Conservation (phyloP, 192 early-diverging fungal genomes). For the Spizellomyces sp. region DNA sequence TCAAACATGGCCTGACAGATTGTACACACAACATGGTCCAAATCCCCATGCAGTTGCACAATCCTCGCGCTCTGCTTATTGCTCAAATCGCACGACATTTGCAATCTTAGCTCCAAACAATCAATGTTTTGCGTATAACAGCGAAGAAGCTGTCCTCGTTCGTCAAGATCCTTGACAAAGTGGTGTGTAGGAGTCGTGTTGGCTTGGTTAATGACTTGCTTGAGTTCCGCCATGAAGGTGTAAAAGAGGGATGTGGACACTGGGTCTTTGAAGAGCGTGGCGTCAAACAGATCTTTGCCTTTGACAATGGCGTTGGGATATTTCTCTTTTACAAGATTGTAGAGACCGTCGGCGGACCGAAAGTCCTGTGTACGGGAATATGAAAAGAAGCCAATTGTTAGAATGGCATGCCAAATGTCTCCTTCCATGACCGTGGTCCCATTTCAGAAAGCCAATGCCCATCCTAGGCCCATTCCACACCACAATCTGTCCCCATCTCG, state of each 20-base stretch:
- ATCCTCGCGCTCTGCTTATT: slow-evolving; percentile 64
- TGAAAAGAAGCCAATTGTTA: slow-evolving; percentile 2
- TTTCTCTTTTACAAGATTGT: slow-evolving; percentile 76
- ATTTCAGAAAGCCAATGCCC: too few relatives aligned
- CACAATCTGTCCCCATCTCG: too few relatives aligned
- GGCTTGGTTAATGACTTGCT: slow-evolving; percentile 71
- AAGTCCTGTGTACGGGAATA: slow-evolving; percentile 67
- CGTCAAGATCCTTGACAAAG: slow-evolving; percentile 79
- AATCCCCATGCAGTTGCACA: slow-evolving; percentile 91
- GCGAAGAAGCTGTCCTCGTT: slow-evolving; percentile 75
- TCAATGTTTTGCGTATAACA: slow-evolving; percentile 98
- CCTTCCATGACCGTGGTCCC: too few relatives aligned
- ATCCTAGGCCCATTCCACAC: too few relatives aligned
- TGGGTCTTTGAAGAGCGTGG: slow-evolving; percentile 72
- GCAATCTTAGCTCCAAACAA: slow-evolving; percentile 78
- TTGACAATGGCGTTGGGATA: slow-evolving; percentile 71
- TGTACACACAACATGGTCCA: slow-evolving; percentile 85
- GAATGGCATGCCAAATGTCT: neutral
- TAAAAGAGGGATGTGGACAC: slow-evolving; percentile 60
- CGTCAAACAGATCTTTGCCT: slow-evolving; percentile 87
- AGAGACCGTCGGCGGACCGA: slow-evolving; percentile 81
- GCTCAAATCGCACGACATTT: slow-evolving; percentile 30
- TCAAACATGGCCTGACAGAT: slow-evolving; percentile 72
- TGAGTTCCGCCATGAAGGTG: slow-evolving; percentile 86
- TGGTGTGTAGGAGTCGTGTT: slow-evolving; percentile 79